A percentile compares a stretch with the other conserved stretches of the same genome.
Evolutionary conservation across 2,329 filamentous ascomycete species (phyloP).

Genomic region (Nakataea oryzae): DNA sequence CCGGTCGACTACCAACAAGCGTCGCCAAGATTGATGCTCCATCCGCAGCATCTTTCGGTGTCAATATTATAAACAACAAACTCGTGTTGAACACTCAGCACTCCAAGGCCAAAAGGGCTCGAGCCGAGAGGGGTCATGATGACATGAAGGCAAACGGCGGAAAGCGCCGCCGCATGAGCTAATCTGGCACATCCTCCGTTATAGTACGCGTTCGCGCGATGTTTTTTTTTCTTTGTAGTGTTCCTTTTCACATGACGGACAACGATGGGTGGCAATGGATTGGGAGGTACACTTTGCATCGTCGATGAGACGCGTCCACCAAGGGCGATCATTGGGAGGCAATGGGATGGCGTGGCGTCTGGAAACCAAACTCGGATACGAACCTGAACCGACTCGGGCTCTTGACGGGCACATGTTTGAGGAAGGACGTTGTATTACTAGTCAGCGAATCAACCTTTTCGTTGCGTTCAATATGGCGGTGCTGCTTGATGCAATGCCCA

Average conservation of each 20-base stretch:
- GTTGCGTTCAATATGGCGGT: background rate
- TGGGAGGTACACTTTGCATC: background rate
- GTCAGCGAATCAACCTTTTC: background rate
- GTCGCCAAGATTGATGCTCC: constrained; percentile 10
- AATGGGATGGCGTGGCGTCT: background rate
- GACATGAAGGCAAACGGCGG: background rate
- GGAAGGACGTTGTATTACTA: background rate
- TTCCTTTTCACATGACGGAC: background rate
- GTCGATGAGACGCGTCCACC: too few relatives aligned
- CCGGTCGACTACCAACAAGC: constrained; percentile 4
- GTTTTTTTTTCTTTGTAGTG: background rate
- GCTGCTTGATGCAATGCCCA: background rate
- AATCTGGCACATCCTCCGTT: background rate
- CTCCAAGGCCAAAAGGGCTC: constrained; percentile 6
- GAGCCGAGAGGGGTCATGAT: background rate
- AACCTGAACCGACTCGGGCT: background rate
- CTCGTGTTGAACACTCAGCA: constrained; percentile 12
- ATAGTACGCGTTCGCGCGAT: background rate
- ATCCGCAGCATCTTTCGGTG: constrained; percentile 1
- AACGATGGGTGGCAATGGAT: background rate
- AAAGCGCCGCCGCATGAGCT: background rate
- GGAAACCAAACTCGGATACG: background rate
- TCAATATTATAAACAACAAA: constrained; percentile 3
- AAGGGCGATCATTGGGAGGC: background rate
- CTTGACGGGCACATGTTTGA: background rate